Base-by-base conservation (phyloP, 2,329 filamentous ascomycete species). In the Sporothrix dimorphospora region DNA sequence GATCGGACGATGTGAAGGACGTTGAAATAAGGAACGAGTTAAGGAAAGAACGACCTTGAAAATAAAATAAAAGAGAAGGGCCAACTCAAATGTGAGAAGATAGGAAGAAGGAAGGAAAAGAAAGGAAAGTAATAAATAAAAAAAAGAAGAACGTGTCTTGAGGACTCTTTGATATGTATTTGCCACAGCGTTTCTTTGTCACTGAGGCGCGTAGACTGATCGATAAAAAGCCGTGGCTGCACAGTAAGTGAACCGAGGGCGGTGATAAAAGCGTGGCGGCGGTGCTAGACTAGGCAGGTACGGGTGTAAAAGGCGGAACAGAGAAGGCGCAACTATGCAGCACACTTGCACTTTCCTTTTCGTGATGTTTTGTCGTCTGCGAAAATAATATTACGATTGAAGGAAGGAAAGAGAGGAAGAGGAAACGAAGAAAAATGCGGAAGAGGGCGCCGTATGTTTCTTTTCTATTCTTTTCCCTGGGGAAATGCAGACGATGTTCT, bases 381-480 rank as follows among this genome's bases (percentile, higher is more conserved):
- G 61, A 65, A 27, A 47, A 49, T 19, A 34, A 49, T 16, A 8
- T 55, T 21, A 19, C n/a, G 16, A 24, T 47, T 40, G 42, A 27
- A 40, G n/a, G 45, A 68, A 71, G 34, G 45, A 30, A 72, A 59
- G 27, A 30, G 51, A 55, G 66, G 19, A 42, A 11, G 61, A 21
- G 24, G 42, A 30, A 49, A n/a, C 14, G 24, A 38, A 12, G 55
- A 42, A 42, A 69, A 47, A 51, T 49, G 21, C 42, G 63, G 34
- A 47, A 30, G 63, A 47, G 49, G 47, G 72, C 53, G 61, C 61
- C 63, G 59, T 63, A 71, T 65, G 61, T 66, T 68, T 71, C 69
- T 71, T 73, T 71, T 71, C 69, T 73, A 68, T 69, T 59, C 57
- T 49, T 66, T 40, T 24, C 11, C 51, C 53, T 63, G 57, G 11